Base-by-base conservation (phyloP, 129 eudicot species). In the Saussurea involucrata region DNA sequence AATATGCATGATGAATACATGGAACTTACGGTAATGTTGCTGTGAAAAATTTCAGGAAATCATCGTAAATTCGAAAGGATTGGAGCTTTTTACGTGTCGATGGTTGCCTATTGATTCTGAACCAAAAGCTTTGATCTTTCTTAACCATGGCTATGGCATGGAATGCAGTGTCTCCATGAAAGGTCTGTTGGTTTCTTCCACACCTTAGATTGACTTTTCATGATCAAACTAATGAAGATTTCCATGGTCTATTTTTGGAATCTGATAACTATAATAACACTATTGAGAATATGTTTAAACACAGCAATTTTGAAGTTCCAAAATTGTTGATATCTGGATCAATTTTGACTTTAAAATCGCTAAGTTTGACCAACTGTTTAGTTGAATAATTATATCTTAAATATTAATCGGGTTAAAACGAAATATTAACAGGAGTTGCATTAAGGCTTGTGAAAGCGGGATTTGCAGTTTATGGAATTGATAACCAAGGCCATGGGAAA, bases 121-220 rank as follows among this genome's bases (percentile, higher is more conserved):
- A 61, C 93, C 96, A 60, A 91, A 87, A 80, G 98, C 97, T 63
- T 78, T 95, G 70, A 74, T 95, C 76, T 95, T 95, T 82, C 85
- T 95, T 69, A 88, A 92, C 86, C 98, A 95, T 89, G 97, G 98
- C 8, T 95, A 95, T 77, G 98, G 76, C 73, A 87, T 89, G 97
- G 98, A 95, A 87, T 85, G 92, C 85, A 95, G 97, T 78, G 70
- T 91, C 84, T 89, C 97, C 77, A 89, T 91, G 96, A 90, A 73
- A 86, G 98, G 98, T 93, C 7, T 24, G 61, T 2, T 76, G 4
- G 36, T 22, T 53, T 22, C 74, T 55, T 49, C 13, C 3, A 66
- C 11, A 17, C 8, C 12, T 65, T 4, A 27, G n/a, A 8, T 70
- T 70, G 71, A 78, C 71, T 61, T 71, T 70, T 13, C 29, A 49